Evolutionary conservation across 768 basidiomycete genomes (phyloP).

Genomic region (Pisolithus microcarpus): DNA sequence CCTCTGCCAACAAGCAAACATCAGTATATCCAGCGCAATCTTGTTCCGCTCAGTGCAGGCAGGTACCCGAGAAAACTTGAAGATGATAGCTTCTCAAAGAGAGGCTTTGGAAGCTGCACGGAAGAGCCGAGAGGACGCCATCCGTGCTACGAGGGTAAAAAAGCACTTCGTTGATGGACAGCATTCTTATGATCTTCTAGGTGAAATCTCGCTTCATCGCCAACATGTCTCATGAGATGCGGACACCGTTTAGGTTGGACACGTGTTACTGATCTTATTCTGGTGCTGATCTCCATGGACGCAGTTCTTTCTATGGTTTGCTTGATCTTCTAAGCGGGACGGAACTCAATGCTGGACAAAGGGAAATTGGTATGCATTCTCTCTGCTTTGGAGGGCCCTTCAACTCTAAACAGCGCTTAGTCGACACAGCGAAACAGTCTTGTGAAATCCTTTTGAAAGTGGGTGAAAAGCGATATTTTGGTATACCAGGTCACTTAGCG

Average conservation of each 20-base stretch:
- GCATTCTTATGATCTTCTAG: slow-evolving; percentile 25
- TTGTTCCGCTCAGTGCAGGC: slow-evolving; percentile 69
- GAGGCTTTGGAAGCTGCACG: slow-evolving; percentile 66
- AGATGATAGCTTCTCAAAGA: slow-evolving; percentile 68
- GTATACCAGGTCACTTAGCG: neutral
- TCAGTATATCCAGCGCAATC: slow-evolving; percentile 69
- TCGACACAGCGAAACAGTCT: slow-evolving; percentile 72
- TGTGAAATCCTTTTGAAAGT: slow-evolving; percentile 71
- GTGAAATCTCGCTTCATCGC: slow-evolving; percentile 75
- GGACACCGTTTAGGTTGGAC: slow-evolving; percentile 61
- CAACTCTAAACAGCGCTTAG: slow-evolving; percentile 25
- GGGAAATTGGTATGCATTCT: slow-evolving; percentile 49
- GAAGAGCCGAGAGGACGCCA: slow-evolving; percentile 62
- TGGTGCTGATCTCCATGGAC: slow-evolving; percentile 1
- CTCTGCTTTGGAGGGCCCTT: neutral
- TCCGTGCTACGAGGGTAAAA: slow-evolving; percentile 63
- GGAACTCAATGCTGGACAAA: slow-evolving; percentile 60
- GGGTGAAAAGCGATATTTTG: neutral
- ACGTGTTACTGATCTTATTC: neutral
- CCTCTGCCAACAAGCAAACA: slow-evolving; percentile 67
- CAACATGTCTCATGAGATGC: slow-evolving; percentile 71
- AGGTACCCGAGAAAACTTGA: slow-evolving; percentile 66
- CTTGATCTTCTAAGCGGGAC: slow-evolving; percentile 69
- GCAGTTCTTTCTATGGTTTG: slow-evolving; percentile 68
- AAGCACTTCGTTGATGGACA: neutral